Evolutionary conservation across 2,329 filamentous ascomycete species (phyloP).

Genomic region (Acrodontium crateriforme): DNA sequence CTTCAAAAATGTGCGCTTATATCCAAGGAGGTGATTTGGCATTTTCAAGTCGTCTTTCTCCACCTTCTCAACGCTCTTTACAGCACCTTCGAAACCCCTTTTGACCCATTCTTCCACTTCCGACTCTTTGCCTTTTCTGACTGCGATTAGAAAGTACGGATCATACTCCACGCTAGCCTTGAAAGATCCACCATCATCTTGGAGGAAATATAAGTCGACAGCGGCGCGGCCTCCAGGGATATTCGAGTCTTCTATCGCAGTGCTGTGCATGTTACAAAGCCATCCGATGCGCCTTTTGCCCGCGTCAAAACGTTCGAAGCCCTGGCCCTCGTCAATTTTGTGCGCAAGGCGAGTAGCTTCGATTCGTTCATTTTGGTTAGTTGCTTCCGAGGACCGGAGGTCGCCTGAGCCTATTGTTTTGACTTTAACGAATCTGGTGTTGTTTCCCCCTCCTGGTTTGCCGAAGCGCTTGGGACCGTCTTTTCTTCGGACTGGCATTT

Average conservation of each 20-base stretch:
- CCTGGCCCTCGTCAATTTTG: slow-evolving; percentile 87
- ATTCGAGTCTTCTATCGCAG: slow-evolving; percentile 70
- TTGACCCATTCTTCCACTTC: slow-evolving; percentile 93
- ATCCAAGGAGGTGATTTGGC: slow-evolving; percentile 88
- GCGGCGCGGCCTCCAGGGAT: slow-evolving; percentile 73
- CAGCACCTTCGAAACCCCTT: slow-evolving; percentile 65
- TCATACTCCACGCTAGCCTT: slow-evolving; percentile 95
- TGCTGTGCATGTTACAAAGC: slow-evolving; percentile 91
- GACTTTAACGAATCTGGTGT: slow-evolving; percentile 35
- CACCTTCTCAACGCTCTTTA: slow-evolving; percentile 63
- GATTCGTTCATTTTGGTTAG: slow-evolving; percentile 82
- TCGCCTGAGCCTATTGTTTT: slow-evolving; percentile 71
- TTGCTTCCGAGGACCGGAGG: slow-evolving; percentile 63
- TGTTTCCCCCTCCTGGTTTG: slow-evolving; percentile 17
- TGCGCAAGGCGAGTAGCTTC: slow-evolving; percentile 74
- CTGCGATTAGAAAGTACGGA: slow-evolving; percentile 87
- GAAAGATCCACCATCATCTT: slow-evolving; percentile 77
- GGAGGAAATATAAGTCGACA: slow-evolving; percentile 94
- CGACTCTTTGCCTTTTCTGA: slow-evolving; percentile 72
- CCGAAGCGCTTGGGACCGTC: slow-evolving; percentile 27
- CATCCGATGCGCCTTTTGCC: slow-evolving; percentile 77
- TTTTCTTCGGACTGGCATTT: slow-evolving; percentile 32
- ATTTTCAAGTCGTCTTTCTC: slow-evolving; percentile 75
- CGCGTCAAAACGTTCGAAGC: slow-evolving; percentile 81
- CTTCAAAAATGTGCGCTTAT: slow-evolving; percentile 76